Evolutionary conservation across 139 green algal genomes (phyloP).

Genomic region (Helicosporidium sp.): DNA sequence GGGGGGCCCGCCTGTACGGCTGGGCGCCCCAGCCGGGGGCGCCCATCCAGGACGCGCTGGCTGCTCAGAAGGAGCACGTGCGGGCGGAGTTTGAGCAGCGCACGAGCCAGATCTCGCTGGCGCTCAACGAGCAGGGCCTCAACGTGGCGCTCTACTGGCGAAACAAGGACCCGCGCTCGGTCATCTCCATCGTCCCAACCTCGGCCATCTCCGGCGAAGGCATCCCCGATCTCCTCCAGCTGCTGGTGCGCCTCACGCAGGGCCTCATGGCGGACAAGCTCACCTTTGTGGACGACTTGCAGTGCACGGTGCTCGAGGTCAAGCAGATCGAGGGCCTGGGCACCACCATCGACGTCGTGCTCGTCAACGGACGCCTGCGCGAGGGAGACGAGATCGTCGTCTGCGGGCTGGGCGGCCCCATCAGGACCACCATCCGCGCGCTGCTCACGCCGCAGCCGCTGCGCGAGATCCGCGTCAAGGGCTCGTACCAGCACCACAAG

Average conservation of each 20-base stretch:
- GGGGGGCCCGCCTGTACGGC: constrained; percentile 50
- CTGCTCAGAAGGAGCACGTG: constrained; percentile 14
- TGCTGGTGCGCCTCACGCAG: constrained; percentile 90
- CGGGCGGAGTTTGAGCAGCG: constrained; percentile 47
- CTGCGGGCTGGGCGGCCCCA: constrained; percentile 74
- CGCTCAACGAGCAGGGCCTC: constrained; percentile 63
- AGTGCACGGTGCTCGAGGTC: constrained; percentile 65
- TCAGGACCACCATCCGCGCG: constrained; percentile 80
- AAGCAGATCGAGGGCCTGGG: constrained; percentile 96
- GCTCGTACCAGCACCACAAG: constrained; percentile 89
- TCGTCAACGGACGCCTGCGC: constrained; percentile 72
- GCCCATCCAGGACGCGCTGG: constrained; percentile 40
- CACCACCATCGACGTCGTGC: constrained; percentile 91
- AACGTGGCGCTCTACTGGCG: constrained; percentile 95
- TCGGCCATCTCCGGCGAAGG: constrained; percentile 79
- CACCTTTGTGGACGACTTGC: constrained; percentile 66
- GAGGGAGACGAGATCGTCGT: constrained; percentile 89
- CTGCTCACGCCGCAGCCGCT: constrained; percentile 82
- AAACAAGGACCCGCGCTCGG: constrained; percentile 73
- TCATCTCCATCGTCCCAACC: constrained; percentile 89
- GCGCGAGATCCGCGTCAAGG: constrained; percentile 86
- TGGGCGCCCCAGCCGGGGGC: constrained; percentile 64
- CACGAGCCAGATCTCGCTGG: constrained; percentile 16
- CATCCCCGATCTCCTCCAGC: constrained; percentile 67
- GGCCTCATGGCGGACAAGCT: constrained; percentile 76